Evolutionary conservation across 805 yeast genomes (phyloP), one percentile per base, ranked within the genome.

Genomic region (Clavispora fructus): DNA sequence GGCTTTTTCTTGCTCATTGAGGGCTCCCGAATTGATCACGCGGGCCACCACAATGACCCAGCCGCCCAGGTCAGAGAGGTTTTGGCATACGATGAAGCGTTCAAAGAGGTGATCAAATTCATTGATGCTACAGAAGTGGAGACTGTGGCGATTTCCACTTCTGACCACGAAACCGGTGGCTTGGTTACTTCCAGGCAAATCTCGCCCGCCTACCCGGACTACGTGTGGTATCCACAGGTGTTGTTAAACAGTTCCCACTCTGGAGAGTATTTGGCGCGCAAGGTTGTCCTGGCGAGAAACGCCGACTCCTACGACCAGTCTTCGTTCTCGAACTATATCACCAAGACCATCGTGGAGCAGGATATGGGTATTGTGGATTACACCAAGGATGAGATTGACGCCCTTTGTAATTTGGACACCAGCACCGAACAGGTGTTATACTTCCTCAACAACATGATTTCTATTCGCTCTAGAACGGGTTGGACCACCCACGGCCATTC

Each of bases 161-260:
- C 95, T 23, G 97, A 91, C 64, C 98, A 91, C 69, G 98, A 91
- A 64, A 91, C 97, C 25, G 98, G 98, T 51, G 98, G 97, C 0
- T 74, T 91, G 52, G 85, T 86, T n/a, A 78, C 87, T 40, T 89
- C 96, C 0, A 80, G 91, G 66, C 97, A 91, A 70, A 64, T 86
- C 33, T 60, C 51, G 1, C 52, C 73, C 4, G 61, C 62, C 1
- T 89, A 90, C 62, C 97, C 97, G 1, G 95, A 89, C 48, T 90
- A 90, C 60, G 60, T 80, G 48, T 91, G 97, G 97, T 79, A 75
- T 57, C 98, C 97, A 0, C 82, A 85, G 60, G 87, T 79, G 16
- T 73, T 91, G 46, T 64, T 74, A 38, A 78, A 82, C 52, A 86
- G 87, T 23, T 71, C 79, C 10, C 89, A 85, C 59, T 85, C 96